A percentile compares a stretch with the other conserved stretches of the same genome.
These are phyloP conservation scores for Tephrocybe sp. DNA, from an alignment of 768 basidiomycete species.

Conservation along the genomic window DNA sequence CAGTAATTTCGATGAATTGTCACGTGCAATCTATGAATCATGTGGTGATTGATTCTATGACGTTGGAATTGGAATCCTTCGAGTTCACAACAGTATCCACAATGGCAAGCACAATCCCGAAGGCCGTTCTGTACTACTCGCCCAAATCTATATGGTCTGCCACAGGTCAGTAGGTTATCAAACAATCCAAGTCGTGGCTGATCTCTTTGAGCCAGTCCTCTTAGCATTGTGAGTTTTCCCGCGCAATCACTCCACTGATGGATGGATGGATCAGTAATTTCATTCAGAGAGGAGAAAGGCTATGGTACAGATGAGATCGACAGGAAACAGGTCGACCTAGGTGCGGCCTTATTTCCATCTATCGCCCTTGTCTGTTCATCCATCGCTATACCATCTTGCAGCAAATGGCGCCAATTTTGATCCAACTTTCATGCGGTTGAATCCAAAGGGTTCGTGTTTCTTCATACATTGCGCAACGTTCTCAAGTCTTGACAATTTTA, in stretches of 20 bases:
- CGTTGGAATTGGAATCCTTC: not conserved
- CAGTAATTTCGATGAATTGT: constrained; percentile 16
- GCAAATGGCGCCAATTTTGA: constrained; percentile 80
- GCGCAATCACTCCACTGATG: not conserved
- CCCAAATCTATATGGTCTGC: constrained; percentile 62
- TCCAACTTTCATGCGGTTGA: constrained; percentile 73
- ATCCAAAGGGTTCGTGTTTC: constrained; percentile 58
- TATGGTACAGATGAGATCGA: constrained; percentile 77
- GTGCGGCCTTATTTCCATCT: constrained; percentile 24
- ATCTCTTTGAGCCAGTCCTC: constrained; percentile 33
- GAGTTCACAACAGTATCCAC: constrained; percentile 9
- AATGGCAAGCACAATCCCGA: constrained; percentile 45
- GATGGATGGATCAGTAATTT: constrained; percentile 6
- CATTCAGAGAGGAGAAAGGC: constrained; percentile 69
- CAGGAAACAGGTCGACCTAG: constrained; percentile 62
- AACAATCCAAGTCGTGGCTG: not conserved
- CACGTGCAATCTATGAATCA: constrained; percentile 7
- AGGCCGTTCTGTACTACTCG: constrained; percentile 79
- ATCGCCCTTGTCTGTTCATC: not conserved
- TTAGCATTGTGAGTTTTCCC: constrained; percentile 48
- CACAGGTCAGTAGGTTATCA: constrained; percentile 40
- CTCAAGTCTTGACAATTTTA: not conserved
- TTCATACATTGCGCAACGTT: not conserved
- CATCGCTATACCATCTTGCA: constrained; percentile 24
- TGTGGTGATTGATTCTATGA: not conserved